Base-by-base conservation (phyloP, 768 basidiomycete species). In the Kwoniella pini region DNA sequence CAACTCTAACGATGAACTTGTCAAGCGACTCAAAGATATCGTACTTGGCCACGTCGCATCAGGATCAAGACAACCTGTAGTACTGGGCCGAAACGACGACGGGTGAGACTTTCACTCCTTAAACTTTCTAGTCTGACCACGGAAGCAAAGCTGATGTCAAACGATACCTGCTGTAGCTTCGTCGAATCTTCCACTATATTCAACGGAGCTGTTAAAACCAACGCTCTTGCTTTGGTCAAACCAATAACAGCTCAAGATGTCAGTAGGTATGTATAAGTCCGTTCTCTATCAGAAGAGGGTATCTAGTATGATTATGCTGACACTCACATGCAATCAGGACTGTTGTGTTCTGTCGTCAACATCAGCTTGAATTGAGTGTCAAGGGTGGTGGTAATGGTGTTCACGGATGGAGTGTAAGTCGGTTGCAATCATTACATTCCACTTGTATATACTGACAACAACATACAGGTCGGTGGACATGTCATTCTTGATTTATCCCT, bases 381-480 rank as follows among this genome's bases (percentile, higher is more conserved):
- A 92, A 91, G 75, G 88, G 90, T 1, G 93, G 93, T 24, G 93
- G 93, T 0, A 93, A 89, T 72, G 93, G 91, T 5, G 93, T 89
- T 1, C 90, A 87, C 10, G 92, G 91, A 1, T 91, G 91, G 88
- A 70, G 68, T 85, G 90, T 46, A 46, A 54, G 73, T 74, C n/a
- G n/a, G n/a, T n/a, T n/a, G n/a, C n/a, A n/a, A n/a, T n/a, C n/a
- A n/a, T n/a, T n/a, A n/a, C n/a, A n/a, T n/a, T n/a, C n/a, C n/a
- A n/a, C n/a, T n/a, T n/a, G n/a, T n/a, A n/a, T n/a, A n/a, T 33
- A 17, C 13, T 55, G 24, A 28, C 19, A 12, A 28, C 17, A 54
- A 26, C 38, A 42, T 58, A 15, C 15, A 75, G 74, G 84, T 94
- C 54, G 86, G 86, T 15, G 93, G 93, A 36, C 88, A 94, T 69